These are phyloP conservation scores for Stagonosporopsis chrysanthemi DNA, from an alignment of 2,329 filamentous ascomycete species.

Conservation along the genomic window DNA sequence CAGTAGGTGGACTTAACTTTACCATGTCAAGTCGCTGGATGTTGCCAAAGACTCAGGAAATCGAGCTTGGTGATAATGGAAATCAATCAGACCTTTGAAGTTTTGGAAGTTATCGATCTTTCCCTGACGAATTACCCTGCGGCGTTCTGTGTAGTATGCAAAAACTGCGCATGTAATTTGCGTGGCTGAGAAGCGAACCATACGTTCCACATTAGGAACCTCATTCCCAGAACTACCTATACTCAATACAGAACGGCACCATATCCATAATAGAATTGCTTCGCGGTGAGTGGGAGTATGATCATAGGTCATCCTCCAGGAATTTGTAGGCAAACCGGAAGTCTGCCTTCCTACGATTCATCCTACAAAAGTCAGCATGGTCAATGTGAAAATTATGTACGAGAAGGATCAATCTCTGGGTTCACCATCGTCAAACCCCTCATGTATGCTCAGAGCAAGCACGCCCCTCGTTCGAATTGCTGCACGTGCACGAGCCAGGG, in stretches of 20 bases:
- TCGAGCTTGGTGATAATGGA: too few relatives aligned
- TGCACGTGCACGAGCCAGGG: not conserved
- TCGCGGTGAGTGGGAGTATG: slow-evolving; percentile 2
- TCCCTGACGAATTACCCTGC: not conserved
- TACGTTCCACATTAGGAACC: slow-evolving; percentile 28
- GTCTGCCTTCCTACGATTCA: slow-evolving; percentile 97
- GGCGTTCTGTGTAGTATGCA: slow-evolving; percentile 2
- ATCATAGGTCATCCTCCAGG: slow-evolving; percentile 86
- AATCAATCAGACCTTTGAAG: not conserved
- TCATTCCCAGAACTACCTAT: slow-evolving; percentile 44
- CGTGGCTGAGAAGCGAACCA: slow-evolving; percentile 28
- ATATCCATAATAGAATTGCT: slow-evolving; percentile 13
- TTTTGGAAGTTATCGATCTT: not conserved
- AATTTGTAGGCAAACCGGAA: slow-evolving; percentile 99
- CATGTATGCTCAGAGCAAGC: not conserved
- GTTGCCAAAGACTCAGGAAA: not conserved
- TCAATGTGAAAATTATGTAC: not conserved
- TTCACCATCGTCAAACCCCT: not conserved
- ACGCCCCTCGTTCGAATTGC: not conserved
- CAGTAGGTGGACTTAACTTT: not conserved
- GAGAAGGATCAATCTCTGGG: not conserved
- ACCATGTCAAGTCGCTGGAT: not conserved
- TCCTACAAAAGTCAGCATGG: slow-evolving; percentile 67
- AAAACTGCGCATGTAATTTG: slow-evolving; percentile 9
- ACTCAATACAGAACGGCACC: slow-evolving; percentile 41